phyloP scores from a whole-genome alignment of 768 basidiomycete species.

The Amanita rimosa region DNA sequence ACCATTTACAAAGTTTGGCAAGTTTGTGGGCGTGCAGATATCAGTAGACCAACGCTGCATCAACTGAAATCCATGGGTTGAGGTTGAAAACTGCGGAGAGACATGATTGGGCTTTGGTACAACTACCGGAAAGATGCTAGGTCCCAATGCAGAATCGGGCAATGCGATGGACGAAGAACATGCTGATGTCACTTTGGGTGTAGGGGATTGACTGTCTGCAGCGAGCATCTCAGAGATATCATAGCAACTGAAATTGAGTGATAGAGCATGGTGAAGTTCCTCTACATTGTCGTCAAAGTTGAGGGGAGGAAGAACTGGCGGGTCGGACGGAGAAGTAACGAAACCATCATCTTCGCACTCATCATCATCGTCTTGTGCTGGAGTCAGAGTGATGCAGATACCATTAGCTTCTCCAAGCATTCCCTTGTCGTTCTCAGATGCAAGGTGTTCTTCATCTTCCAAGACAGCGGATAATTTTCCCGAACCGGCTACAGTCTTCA shows the following conservation, averaged over 20 bases:
- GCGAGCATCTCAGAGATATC: not conserved
- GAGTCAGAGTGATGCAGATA: slow-evolving; percentile 64
- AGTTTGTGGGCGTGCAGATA: slow-evolving; percentile 6
- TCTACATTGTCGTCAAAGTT: slow-evolving; percentile 21
- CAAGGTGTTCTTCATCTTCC: slow-evolving; percentile 24
- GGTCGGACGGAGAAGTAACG: slow-evolving; percentile 16
- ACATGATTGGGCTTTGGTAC: slow-evolving; percentile 9
- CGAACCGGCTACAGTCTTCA: slow-evolving; percentile 16
- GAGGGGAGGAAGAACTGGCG: slow-evolving; percentile 23
- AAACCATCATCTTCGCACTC: slow-evolving; percentile 9
- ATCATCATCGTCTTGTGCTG: slow-evolving; percentile 34
- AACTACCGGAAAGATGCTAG: slow-evolving; percentile 1
- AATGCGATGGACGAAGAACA: slow-evolving; percentile 17
- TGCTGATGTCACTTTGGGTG: slow-evolving; percentile 10
- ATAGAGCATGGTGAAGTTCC: slow-evolving; percentile 17
- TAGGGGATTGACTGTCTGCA: slow-evolving; percentile 4
- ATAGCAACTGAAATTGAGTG: slow-evolving; percentile 25
- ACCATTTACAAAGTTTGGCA: slow-evolving; percentile 36
- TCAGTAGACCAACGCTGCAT: slow-evolving; percentile 20
- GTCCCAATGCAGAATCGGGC: slow-evolving; percentile 13
- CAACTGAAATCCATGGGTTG: slow-evolving; percentile 33
- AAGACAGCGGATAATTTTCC: not conserved
- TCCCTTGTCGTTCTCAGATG: slow-evolving; percentile 31
- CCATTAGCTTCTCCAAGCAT: slow-evolving; percentile 58
- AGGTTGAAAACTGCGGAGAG: slow-evolving; percentile 24